Base-by-base conservation (phyloP, 441 rosid genomes). In the Syzygium malaccense region DNA sequence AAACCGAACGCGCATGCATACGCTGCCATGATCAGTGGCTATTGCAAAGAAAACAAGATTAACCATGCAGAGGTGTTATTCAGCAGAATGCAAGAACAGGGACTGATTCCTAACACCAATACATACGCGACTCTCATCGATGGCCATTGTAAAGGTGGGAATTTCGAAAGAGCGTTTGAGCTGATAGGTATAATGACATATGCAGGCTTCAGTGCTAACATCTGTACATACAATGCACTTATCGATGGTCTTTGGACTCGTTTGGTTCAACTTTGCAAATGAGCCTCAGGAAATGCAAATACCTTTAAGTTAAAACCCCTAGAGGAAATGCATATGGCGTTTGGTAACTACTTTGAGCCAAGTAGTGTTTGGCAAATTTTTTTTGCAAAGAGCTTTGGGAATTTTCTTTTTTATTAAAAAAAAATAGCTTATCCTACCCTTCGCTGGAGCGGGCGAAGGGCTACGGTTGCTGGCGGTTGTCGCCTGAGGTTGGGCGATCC, bases 51-150 rank as follows among this genome's bases (percentile, higher is more conserved):
- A 91, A 93, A 92, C 85, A 95, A 95, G 93, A 80, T 96, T 95
- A 95, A 92, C 87, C 94, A 97, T 37, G 98, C 98, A 57, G 99
- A 96, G 95, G 96, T 96, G 99, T 89, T 97, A 88, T 91, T 97
- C 11, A 55, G 93, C 85, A 94, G 95, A 91, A 96, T 96, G 99
- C 94, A 94, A 90, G 99, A 95, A 88, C 99, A 97, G 89, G 98
- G 96, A 56, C 88, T 96, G 91, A 71, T 85, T 90, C 97, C 99
- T 79, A 96, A 96, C 84, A 91, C 93, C 85, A 93, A 93, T 25
- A 96, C 98, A 14, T 96, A 96, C 90, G 94, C 95, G 66, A 93
- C 95, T 86, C 97, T 96, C 37, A 92, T 96, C 4, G 87, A 93
- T 89, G 99, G 98, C 30, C 96, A 96, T 84, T 94, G 96, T 89